Evolutionary conservation across 345 rosid species (phyloP), one percentile per base, ranked within the genome.

Genomic region (Populus euphratica): DNA sequence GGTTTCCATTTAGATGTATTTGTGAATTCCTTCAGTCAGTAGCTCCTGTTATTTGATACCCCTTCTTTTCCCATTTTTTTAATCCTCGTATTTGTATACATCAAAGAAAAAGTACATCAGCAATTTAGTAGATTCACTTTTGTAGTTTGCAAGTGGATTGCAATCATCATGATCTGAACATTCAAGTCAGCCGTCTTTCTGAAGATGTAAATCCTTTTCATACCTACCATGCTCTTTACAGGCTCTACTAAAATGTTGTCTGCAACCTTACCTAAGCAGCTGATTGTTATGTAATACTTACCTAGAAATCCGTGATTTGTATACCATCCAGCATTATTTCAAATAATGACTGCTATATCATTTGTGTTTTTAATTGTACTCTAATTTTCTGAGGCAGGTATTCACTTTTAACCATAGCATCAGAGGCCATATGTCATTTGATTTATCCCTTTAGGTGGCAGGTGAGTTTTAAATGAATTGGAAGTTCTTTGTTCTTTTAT

Each of bases 381-480:
- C 35, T 79, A 18, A 47, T 69, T 74, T 47, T 79, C 39, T 75
- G 75, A 82, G 74, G 74, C 85, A 96, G 99, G 92, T 96, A 92
- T 77, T 96, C 98, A 41, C 92, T 96, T 83, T 81, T 96, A 85
- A 96, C 97, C 73, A 87, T 96, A 52, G 97, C 84, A 25, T 89
- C 98, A 69, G 98, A 96, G 86, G 94, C 98, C 79, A 89, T 96
- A 85, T 94, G 97, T 81, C 99, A 96, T 90, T 86, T 96, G 79
- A 94, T 96, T 76, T 96, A 88, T 88, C 99, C 99, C 74, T 92
- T 96, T 81, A 86, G 96, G 83, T 96, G 99, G 99, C 98, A 90
- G 96, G 99, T 96, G 82, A 75, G 82, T 36, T 61, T 59, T 27
- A 47, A 66, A 68, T 47, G 52, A 50, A 8, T 54, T 76, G 63